Conservation (phyloP, 805 yeast genomes). For the Metschnikowia peoriensis region DNA sequence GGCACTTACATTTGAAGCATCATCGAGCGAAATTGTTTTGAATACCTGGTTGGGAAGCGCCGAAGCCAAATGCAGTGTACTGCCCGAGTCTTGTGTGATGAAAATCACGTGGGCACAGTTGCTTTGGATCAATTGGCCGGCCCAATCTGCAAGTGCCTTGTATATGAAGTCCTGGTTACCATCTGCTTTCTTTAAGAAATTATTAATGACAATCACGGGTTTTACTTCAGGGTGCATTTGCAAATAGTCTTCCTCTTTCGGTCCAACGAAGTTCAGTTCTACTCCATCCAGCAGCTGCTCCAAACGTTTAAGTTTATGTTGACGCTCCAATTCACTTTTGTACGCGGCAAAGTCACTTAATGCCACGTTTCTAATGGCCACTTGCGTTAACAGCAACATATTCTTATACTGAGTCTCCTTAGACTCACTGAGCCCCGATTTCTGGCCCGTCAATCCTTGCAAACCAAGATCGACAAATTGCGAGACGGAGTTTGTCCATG, state of each 20-base stretch:
- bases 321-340: constrained; percentile 22
- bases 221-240: constrained; percentile 82
- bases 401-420: constrained; percentile 79
- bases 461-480: constrained; percentile 79
- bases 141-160: constrained; percentile 84
- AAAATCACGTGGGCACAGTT: constrained; percentile 88
- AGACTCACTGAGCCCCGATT: constrained; percentile 82
- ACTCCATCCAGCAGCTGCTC: constrained; percentile 8
- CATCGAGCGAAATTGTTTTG: constrained; percentile 69
- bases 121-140: constrained; percentile 68
- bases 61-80: constrained; percentile 61
- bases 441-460: constrained; percentile 91
- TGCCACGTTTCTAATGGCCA: constrained; percentile 70
- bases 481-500: constrained; percentile 84
- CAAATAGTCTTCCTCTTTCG: constrained; percentile 76
- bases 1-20: constrained; percentile 75
- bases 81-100: constrained; percentile 82
- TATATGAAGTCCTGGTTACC: constrained; percentile 60
- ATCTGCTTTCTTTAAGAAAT: constrained; percentile 57
- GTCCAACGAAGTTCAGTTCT: constrained; percentile 27
- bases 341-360: constrained; percentile 31
- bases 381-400: constrained; percentile 68
- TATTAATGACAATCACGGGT: constrained; percentile 82
- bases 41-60: constrained; percentile 87
- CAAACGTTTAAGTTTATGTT: constrained; percentile 14